Percentiles rank a stretch among this genome's conserved stretches.
These are phyloP conservation scores for Pythium brachiatum DNA, from an alignment of 352 stramenopile genomes.

Conservation along the genomic window DNA sequence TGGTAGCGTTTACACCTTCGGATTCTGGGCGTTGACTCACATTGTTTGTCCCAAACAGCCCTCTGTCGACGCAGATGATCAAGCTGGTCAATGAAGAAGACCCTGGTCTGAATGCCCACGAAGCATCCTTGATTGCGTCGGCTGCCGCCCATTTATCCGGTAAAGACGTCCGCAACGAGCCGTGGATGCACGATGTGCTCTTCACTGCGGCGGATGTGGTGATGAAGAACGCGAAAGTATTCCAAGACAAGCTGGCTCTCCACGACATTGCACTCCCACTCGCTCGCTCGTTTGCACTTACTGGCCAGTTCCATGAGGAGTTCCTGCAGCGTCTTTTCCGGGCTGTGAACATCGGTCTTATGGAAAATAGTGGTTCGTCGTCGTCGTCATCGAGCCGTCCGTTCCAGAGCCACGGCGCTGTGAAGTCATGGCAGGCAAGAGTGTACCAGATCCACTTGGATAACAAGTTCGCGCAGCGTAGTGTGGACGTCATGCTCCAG, in stretches of 20 bases:
- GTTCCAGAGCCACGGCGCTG: background rate
- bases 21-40: background rate
- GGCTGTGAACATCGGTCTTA: constrained; percentile 34
- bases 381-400: constrained; percentile 21
- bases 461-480: constrained; percentile 35
- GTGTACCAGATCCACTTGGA: constrained; percentile 72
- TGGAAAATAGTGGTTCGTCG: constrained; percentile 32
- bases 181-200: constrained; percentile 51
- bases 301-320: constrained; percentile 52
- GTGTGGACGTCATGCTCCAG: constrained; percentile 35
- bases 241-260: constrained; percentile 10
- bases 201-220: constrained; percentile 35
- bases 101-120: constrained; percentile 34
- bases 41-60: background rate
- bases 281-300: constrained; percentile 46
- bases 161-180: constrained; percentile 45
- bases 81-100: constrained; percentile 34
- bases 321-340: constrained; percentile 45
- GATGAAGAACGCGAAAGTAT: constrained; percentile 22
- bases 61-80: constrained; percentile 30
- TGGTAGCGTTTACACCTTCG: background rate
- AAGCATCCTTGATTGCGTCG: constrained; percentile 50
- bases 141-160: constrained; percentile 45
- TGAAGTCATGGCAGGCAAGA: constrained; percentile 22
- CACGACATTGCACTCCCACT: constrained; percentile 44